Evolutionary conservation across 805 yeast species (phyloP), one percentile per base, ranked within the genome.

Genomic region (Candida incommunis): DNA sequence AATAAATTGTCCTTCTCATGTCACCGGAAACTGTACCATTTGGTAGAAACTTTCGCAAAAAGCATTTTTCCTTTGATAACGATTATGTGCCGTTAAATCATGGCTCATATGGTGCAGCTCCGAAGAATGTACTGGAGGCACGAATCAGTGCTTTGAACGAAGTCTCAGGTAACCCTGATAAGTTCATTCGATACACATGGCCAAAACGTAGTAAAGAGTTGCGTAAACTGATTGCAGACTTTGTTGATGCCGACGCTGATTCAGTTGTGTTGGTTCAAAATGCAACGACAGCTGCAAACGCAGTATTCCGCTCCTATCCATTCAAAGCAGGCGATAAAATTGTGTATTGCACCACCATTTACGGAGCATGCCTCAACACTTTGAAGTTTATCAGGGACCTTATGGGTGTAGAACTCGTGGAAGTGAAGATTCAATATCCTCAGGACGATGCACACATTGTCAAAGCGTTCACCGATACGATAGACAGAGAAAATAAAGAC

Each of bases 81-180:
- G 65, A 58, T 2, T 64, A 66, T 5, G 56, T 58, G 3, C 72
- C 74, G 15, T 69, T 78, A 41, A 80, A 80, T 58, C 79, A 79
- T 55, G 86, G 86, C 4, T 72, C 82, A 1, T 80, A 60, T 54
- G 87, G 86, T 1, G 61, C 70, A 1, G 64, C 72, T 2, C 82
- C 86, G 0, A 61, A 56, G 5, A 61, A 67, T 3, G 75, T 79
- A 1, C 50, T 65, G 22, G 69, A 70, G 1, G 62, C 59, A 13
- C 70, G 61, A 48, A 48, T 59, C 26, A 51, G 59, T 42, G 53
- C 52, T 18, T 43, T 60, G 22, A 48, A 61, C 25, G 49, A 57
- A 40, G 65, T 64, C 37, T 54, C 58, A 23, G 45, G 48, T 3
- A 68, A 62, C 49, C 78, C 85, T 0, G 85, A 80, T 53, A 50